phyloP scores from a whole-genome alignment of 2,329 filamentous ascomycete species.

The Botryotinia globosa region DNA sequence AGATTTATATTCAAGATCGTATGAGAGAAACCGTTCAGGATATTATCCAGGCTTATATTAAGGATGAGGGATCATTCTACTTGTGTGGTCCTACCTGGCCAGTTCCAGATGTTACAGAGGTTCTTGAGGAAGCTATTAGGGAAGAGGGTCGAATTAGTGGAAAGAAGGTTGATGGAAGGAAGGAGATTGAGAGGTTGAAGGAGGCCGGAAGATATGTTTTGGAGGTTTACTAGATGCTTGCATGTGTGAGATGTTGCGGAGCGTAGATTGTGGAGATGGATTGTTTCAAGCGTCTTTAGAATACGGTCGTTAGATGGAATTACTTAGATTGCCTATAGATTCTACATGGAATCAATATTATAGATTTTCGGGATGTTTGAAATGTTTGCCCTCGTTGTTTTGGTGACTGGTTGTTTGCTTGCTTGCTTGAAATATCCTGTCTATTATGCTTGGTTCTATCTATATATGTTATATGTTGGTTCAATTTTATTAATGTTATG shows the following conservation, averaged over 20 bases:
- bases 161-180: slow-evolving; percentile 79
- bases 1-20: slow-evolving; percentile 99
- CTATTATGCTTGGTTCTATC: too few relatives aligned
- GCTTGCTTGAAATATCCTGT: not conserved
- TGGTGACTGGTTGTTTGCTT: not conserved
- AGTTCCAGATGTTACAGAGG: slow-evolving; percentile 91
- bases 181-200: slow-evolving; percentile 97
- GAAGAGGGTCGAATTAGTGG: slow-evolving; percentile 65
- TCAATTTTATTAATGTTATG: too few relatives aligned
- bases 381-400: not conserved
- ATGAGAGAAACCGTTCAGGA: slow-evolving; percentile 86
- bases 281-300: not conserved
- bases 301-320: slow-evolving; percentile 1
- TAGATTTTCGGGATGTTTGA: not conserved
- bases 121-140: slow-evolving; percentile 88
- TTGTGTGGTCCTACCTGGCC: slow-evolving; percentile 98
- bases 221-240: slow-evolving; percentile 74
- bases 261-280: not conserved
- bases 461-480: too few relatives aligned
- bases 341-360: not conserved
- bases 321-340: not conserved
- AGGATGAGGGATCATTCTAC: slow-evolving; percentile 90
- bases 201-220: slow-evolving; percentile 91
- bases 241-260: not conserved
- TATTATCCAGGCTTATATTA: slow-evolving; percentile 82